Conservation (phyloP, 805 yeast species). For the Saturnispora serradocipensis region DNA sequence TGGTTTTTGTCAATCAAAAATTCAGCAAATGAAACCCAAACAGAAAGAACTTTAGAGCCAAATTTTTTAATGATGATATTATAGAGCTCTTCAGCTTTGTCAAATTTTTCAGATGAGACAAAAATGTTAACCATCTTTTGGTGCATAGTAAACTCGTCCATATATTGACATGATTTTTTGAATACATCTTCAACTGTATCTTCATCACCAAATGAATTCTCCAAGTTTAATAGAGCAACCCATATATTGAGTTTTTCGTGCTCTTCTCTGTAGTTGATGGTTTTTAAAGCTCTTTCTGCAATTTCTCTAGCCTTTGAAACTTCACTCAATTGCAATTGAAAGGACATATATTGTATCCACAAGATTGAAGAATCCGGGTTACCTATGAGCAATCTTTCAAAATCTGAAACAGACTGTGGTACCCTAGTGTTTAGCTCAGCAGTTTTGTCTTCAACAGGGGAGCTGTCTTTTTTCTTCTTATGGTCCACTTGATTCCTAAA, state of each 20-base stretch:
- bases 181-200: slow-evolving; percentile 75
- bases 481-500: slow-evolving; percentile 30
- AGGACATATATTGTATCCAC: slow-evolving; percentile 99
- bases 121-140: slow-evolving; percentile 70
- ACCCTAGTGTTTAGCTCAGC: slow-evolving; percentile 74
- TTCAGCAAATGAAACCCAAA: slow-evolving; percentile 80
- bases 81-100: slow-evolving; percentile 62
- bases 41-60: slow-evolving; percentile 53
- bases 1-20: slow-evolving; percentile 54
- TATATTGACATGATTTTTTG: slow-evolving; percentile 78
- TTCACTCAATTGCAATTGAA: slow-evolving; percentile 91
- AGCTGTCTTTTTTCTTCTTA: slow-evolving; percentile 36
- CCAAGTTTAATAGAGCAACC: slow-evolving; percentile 92
- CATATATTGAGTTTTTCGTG: slow-evolving; percentile 88
- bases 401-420: slow-evolving; percentile 87
- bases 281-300: slow-evolving; percentile 84
- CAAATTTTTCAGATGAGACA: slow-evolving; percentile 60
- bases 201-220: slow-evolving; percentile 82
- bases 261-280: slow-evolving; percentile 85
- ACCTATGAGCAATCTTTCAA: slow-evolving; percentile 85
- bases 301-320: slow-evolving; percentile 90
- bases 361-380: slow-evolving; percentile 87
- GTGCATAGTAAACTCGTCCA: slow-evolving; percentile 82
- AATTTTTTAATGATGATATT: slow-evolving; percentile 68
- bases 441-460: slow-evolving; percentile 65